These are phyloP conservation scores for Candida coquimbonensis DNA, from an alignment of 805 yeast genomes.

Conservation along the genomic window DNA sequence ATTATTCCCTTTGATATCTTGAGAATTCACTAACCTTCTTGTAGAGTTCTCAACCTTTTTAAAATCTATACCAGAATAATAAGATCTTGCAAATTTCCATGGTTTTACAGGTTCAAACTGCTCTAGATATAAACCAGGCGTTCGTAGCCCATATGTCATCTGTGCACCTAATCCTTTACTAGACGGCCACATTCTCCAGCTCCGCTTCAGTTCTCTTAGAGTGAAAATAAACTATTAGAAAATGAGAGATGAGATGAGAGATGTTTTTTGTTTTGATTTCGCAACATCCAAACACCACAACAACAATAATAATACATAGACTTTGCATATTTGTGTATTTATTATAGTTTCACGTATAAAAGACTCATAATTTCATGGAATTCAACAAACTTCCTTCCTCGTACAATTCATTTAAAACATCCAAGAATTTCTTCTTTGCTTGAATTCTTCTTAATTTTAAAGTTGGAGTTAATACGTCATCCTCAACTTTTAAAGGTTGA, in stretches of 20 bases:
- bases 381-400: constrained; percentile 34
- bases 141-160: constrained; percentile 35
- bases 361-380: not conserved
- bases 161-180: constrained; percentile 36
- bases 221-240: too few relatives aligned
- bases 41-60: constrained; percentile 10
- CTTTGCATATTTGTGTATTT: not conserved
- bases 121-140: constrained; percentile 22
- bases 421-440: constrained; percentile 38
- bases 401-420: constrained; percentile 37
- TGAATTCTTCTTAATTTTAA: constrained; percentile 43
- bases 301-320: too few relatives aligned
- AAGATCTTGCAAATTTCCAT: constrained; percentile 23
- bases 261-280: too few relatives aligned
- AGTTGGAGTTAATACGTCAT: constrained; percentile 64
- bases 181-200: constrained; percentile 30
- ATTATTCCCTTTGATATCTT: not conserved
- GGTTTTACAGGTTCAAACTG: constrained; percentile 14
- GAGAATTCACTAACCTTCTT: not conserved
- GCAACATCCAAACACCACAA: not conserved
- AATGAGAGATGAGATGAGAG: not conserved
- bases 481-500: constrained; percentile 58
- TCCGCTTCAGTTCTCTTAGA: not conserved
- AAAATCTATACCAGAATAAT: constrained; percentile 18
- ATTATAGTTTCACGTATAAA: too few relatives aligned